Conservation (phyloP, 805 yeast genomes). For the Saccharomycopsis lassenensis region DNA sequence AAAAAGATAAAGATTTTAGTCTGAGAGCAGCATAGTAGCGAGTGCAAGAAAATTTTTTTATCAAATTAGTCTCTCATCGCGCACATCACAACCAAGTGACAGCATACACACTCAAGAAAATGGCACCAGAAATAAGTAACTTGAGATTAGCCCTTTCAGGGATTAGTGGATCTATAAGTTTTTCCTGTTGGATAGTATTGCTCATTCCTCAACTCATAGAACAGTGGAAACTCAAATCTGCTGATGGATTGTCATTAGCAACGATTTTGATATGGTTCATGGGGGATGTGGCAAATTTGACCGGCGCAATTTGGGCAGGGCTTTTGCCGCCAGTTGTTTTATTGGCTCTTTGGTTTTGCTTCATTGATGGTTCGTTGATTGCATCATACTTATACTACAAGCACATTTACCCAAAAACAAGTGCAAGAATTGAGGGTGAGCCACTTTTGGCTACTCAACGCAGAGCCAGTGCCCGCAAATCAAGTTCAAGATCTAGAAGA, state of each 20-base stretch:
- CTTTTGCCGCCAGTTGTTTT: conserved; percentile 59
- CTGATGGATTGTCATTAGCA: conserved; percentile 65
- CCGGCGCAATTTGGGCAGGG: conserved; percentile 61
- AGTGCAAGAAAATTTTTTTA: no score
- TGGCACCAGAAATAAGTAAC: no score
- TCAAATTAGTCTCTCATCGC: no score
- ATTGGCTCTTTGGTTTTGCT: conserved; percentile 66
- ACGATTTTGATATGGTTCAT: conserved; percentile 60
- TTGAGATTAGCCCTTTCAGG: conserved; percentile 43
- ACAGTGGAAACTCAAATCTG: conserved; percentile 63
- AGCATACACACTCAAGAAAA: no score
- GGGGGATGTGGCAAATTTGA: conserved; percentile 59
- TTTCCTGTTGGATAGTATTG: conserved; percentile 73
- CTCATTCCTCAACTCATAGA: conserved; percentile 70
- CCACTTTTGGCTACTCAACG: not conserved
- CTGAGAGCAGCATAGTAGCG: no score
- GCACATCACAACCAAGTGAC: no score
- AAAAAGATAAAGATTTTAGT: no score
- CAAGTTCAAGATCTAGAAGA: conserved; percentile 24
- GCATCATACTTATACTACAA: conserved; percentile 49
- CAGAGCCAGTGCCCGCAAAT: conserved; percentile 7
- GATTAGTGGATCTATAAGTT: conserved; percentile 54
- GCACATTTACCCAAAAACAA: conserved; percentile 30
- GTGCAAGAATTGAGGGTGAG: conserved; percentile 14
- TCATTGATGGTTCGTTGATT: conserved; percentile 55